Evolutionary conservation across 2,329 filamentous ascomycete species (phyloP), one percentile per base, ranked within the genome.

Genomic region (Apiospora sp.): DNA sequence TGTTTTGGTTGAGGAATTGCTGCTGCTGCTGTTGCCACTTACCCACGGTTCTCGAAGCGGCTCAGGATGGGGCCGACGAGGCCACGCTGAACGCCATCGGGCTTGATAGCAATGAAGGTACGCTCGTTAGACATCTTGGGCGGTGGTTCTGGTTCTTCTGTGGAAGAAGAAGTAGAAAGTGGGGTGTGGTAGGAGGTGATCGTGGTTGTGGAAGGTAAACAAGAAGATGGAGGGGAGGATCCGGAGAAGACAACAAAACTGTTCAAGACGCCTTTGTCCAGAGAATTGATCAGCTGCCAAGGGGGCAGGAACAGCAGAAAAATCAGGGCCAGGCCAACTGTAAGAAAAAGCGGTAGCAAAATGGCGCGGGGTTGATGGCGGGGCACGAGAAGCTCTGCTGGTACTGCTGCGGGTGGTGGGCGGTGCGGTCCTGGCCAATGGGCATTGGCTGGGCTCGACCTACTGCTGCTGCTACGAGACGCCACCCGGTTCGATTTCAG

Each of bases 71-170:
- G 93, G 84, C 96, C 96, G 86, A 99, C 88, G 83, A 99, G 94
- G 88, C 96, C 96, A 88, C 96, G 96, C 95, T 98, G 96, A 88
- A 98, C 96, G 86, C 96, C 96, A 88, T 98, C 96, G 81, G 96
- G 96, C 95, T 99, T 99, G 92, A 99, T 94, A 85, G 96, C 96
- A 91, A 98, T 98, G 94, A 98, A 98, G 89, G 95, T 98, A 89
- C 96, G 93, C 88, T 97, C 94, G 86, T 85, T 80, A 87, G 93
- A 90, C 91, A 93, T 93, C 83, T 83, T 91, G 87, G 81, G 54
- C 67, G 27, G 67, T 61, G 27, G 67, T 61, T 70, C 34, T 43
- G 69, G 49, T 30, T 70, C 34, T 70, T 49, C 44, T 34, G 76
- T 81, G 78, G 80, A 77, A 81, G 81, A 64, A 64, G 58, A 64